phyloP scores from a whole-genome alignment of 2,329 filamentous ascomycete species.

The Drechslerella stenobrocha region DNA sequence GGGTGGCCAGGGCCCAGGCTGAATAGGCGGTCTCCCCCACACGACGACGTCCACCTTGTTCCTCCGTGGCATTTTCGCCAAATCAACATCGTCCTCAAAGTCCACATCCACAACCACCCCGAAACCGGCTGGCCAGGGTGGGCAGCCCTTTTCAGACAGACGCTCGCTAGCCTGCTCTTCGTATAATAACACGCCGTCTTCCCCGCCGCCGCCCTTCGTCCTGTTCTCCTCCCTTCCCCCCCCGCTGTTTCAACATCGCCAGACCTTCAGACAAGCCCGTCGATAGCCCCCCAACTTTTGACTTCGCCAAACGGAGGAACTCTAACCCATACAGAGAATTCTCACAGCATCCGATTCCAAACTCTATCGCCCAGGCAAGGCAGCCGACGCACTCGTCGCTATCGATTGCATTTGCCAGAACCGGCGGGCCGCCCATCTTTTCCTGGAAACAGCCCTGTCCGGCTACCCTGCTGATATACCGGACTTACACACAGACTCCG shows the following conservation, averaged over 20 bases:
- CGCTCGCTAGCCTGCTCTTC: not conserved
- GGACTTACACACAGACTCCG: not conserved
- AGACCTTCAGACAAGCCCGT: slow-evolving; percentile 6
- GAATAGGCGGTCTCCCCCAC: slow-evolving; percentile 1
- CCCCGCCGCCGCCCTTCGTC: not conserved
- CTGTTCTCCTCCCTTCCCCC: not conserved
- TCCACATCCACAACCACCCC: not conserved
- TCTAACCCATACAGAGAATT: slow-evolving; percentile 1
- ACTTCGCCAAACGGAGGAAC: slow-evolving; percentile 3
- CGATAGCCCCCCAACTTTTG: not conserved
- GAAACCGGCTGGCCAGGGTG: slow-evolving; percentile 5
- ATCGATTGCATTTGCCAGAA: not conserved
- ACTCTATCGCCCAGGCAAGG: not conserved
- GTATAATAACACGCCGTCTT: slow-evolving; percentile 6
- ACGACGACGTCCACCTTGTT: slow-evolving; percentile 34
- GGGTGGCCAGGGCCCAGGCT: not conserved
- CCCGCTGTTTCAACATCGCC: slow-evolving; percentile 3
- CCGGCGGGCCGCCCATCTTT: not conserved
- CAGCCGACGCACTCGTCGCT: not conserved
- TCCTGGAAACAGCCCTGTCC: not conserved
- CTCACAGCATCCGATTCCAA: not conserved
- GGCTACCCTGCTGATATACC: too few relatives aligned
- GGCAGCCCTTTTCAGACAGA: not conserved
- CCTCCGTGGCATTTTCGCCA: slow-evolving; percentile 4
- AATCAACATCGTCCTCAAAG: slow-evolving; percentile 8